Base-by-base conservation (phyloP, 2,329 filamentous ascomycete genomes). In the Beauveria sp. region DNA sequence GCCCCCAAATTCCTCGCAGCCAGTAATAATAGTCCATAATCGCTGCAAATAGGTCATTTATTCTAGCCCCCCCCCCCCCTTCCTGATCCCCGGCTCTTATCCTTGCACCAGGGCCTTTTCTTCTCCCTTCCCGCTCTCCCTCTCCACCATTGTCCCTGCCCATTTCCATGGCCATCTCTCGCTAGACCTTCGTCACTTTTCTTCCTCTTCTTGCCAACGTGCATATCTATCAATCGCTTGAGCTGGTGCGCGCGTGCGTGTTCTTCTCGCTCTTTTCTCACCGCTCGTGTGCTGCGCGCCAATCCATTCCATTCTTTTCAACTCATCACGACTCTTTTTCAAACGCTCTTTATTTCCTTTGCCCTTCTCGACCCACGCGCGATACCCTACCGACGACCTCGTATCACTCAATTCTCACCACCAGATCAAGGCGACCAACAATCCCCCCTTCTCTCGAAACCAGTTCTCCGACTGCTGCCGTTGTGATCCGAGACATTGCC, bases 171-270 rank as follows among this genome's bases (percentile, higher is more conserved):
- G 46, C 40, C 47, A 16, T 57, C 47, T 30, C 5, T 30, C 54
- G 52, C 42, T 47, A 38, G 26, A 30, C 47, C 22, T 46, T n/a
- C 40, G 38, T 42, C 16, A 18, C 38, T 55, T 20, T 50, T 47
- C 49, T 59, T 54, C 53, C 47, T 57, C 26, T 59, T 22, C 56
- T 38, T 51, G 26, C 49, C 49, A 62, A 50, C 51, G 42, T 34
- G 20, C 40, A 40, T 7, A 26, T 45, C 49, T 12, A 26, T 40
- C 34, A 28, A 34, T 54, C 45, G 43, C 46, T 46, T 40, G 61
- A 60, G 56, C 56, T 59, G 56, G 50, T 59, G 51, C 57, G 61
- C 61, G 61, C 61, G 55, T 59, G 61, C 61, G 49, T 62, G 56
- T 59, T 52, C 50, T 55, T 45, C 45, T 54, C 56, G 49, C 50